Evolutionary conservation across 805 yeast genomes (phyloP).

Genomic region (Jamesozyma rosinii): DNA sequence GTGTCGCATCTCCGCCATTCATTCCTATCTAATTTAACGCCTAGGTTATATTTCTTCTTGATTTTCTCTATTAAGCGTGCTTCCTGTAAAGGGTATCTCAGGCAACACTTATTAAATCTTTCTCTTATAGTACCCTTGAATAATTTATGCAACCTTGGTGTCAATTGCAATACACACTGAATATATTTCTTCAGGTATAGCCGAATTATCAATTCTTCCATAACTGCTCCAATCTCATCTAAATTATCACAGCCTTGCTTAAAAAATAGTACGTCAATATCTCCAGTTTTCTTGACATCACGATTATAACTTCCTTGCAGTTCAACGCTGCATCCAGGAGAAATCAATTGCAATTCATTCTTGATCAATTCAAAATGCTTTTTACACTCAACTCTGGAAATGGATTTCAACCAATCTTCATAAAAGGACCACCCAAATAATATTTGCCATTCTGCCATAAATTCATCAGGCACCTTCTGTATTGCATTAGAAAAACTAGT

Average conservation of each 20-base stretch:
- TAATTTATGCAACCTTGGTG: conserved; percentile 7
- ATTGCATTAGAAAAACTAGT: conserved; percentile 16
- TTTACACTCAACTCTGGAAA: conserved; percentile 21
- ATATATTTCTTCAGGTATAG: conserved; percentile 17
- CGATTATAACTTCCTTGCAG: conserved; percentile 27
- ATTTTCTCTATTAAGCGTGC: conserved; percentile 1
- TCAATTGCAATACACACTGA: conserved; percentile 21
- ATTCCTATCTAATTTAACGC: conserved; percentile 11
- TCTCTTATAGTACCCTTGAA: conserved; percentile 9
- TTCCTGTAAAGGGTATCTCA: conserved; percentile 3
- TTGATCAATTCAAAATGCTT: conserved; percentile 15
- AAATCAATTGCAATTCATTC: conserved; percentile 12
- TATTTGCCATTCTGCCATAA: conserved; percentile 21
- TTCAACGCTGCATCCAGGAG: conserved; percentile 16
- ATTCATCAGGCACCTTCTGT: conserved; percentile 12
- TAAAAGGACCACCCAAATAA: conserved; percentile 28
- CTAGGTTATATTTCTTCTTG: conserved; percentile 17
- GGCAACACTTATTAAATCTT: conserved; percentile 6
- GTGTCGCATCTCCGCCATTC: not conserved
- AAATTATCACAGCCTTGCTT: conserved; percentile 21
- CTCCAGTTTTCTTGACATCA: conserved; percentile 22
- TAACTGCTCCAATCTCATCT: conserved; percentile 11
- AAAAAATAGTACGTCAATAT: conserved; percentile 26
- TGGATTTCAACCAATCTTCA: conserved; percentile 24
- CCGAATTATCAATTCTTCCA: conserved; percentile 15